Evolutionary conservation across 2,329 filamentous ascomycete species (phyloP), one percentile per base, ranked within the genome.

Genomic region (Penicillium sp.): DNA sequence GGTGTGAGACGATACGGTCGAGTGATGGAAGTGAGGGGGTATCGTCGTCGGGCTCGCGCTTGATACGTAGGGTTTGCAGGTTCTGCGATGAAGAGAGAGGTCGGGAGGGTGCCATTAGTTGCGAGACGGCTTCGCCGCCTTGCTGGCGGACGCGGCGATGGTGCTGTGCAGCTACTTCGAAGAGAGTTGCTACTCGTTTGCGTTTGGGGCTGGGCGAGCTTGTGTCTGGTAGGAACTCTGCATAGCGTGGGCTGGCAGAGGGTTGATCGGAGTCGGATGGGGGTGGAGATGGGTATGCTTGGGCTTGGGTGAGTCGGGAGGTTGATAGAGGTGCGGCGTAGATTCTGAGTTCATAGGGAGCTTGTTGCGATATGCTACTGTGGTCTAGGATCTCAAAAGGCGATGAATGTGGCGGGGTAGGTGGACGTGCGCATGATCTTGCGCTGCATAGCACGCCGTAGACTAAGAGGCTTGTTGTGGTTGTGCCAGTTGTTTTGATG

Each of bases 171-270:
- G 71, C 74, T 3, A 69, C 67, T 54, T 76, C 73, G 41, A 76
- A 76, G 2, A 76, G 63, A 1, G 68, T 75, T 36, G 71, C 70
- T n/a, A 76, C 71, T 34, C 74, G 68, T 60, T 75, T 76, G 40
- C 74, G 67, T 56, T 76, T 76, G 3, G 73, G 73, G 41, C 72
- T 76, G 4, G 72, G 72, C 1, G 73, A 74, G 47, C 66, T 65
- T 13, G 70, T 58, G 52, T 74, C 70, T 2, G 69, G 71, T 13
- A 76, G 64, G 41, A 76, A 76, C 38, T 74, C 67, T 14, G 69
- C 70, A 29, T 44, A 53, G 57, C 62, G 55, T 60, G 50, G 32
- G 34, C 26, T 54, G 23, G 60, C 48, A 14, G 16, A 14, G 14
- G 36, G 47, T 7, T 63, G 50, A 45, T 64, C 70, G n/a, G 55